phyloP scores from a whole-genome alignment of 2,329 filamentous ascomycete species.

The Colletotrichum phormii region DNA sequence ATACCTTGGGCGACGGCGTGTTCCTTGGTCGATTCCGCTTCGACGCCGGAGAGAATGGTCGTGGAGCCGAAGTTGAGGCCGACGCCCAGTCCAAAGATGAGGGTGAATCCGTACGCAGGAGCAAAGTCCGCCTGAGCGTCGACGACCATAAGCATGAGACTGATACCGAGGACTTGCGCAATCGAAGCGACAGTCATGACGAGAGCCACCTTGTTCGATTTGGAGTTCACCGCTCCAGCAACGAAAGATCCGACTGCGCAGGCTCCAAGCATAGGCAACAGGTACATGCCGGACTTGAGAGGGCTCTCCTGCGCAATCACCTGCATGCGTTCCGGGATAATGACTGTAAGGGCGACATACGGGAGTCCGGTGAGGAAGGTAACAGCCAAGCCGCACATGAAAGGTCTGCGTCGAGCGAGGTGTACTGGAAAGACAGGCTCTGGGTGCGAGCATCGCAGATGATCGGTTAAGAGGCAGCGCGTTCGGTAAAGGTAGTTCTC shows the following conservation, averaged over 20 bases:
- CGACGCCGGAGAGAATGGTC: constrained; percentile 68
- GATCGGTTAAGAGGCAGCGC: constrained; percentile 16
- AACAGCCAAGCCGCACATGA: constrained; percentile 60
- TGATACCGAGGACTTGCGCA: constrained; percentile 64
- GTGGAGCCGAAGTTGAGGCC: constrained; percentile 68
- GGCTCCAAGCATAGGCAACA: constrained; percentile 68
- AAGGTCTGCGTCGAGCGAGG: constrained; percentile 60
- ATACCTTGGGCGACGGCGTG: constrained; percentile 70
- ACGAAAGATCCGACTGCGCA: constrained; percentile 68
- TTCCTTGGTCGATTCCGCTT: constrained; percentile 58
- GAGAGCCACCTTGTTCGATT: constrained; percentile 64
- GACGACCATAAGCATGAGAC: constrained; percentile 59
- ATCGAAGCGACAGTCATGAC: constrained; percentile 61
- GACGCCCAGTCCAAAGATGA: constrained; percentile 69
- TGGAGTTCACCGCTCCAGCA: constrained; percentile 64
- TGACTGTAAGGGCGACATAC: constrained; percentile 68
- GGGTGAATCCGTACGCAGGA: constrained; percentile 65
- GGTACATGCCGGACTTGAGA: constrained; percentile 66
- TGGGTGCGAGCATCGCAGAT: constrained; percentile 45
- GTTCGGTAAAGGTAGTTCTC: constrained; percentile 51
- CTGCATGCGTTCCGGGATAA: constrained; percentile 70
- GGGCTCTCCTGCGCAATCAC: constrained; percentile 66
- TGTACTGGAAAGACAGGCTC: constrained; percentile 68
- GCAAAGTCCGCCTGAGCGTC: constrained; percentile 47
- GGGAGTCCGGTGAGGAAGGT: constrained; percentile 68